Percentiles rank a stretch among this genome's conserved stretches.
These are phyloP conservation scores for Globisporangium cederbergense DNA, from an alignment of 352 stramenopile species.

Conservation along the genomic window DNA sequence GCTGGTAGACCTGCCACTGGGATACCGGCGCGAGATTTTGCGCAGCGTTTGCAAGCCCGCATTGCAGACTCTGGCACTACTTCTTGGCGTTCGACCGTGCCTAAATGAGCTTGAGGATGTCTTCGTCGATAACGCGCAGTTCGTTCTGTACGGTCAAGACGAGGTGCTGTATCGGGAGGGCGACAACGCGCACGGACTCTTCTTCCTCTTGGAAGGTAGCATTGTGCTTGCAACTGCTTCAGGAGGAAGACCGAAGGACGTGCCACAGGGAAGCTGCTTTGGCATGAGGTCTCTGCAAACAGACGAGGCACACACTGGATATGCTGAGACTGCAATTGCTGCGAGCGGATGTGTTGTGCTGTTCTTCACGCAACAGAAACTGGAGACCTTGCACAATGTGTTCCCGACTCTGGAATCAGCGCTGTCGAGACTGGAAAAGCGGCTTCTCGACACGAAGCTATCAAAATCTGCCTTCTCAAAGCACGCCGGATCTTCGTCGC, in stretches of 20 bases:
- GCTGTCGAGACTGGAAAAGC: conserved; percentile 24
- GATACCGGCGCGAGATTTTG: conserved; percentile 34
- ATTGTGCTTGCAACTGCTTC: conserved; percentile 14
- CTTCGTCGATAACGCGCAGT: conserved; percentile 33
- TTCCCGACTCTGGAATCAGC: conserved; percentile 23
- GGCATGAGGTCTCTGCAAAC: conserved; percentile 23
- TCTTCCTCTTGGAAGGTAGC: conserved; percentile 31
- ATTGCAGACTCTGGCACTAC: conserved; percentile 29
- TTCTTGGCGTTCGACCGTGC: conserved; percentile 20
- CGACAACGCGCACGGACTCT: conserved; percentile 31
- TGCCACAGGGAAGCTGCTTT: conserved; percentile 34
- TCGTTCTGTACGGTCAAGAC: conserved; percentile 38
- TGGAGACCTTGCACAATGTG: conserved; percentile 23
- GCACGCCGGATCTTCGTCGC: neutral
- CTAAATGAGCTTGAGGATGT: conserved; percentile 31
- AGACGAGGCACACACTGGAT: conserved; percentile 19
- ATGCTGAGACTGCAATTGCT: conserved; percentile 30
- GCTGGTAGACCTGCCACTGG: conserved; percentile 29
- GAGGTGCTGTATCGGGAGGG: conserved; percentile 38
- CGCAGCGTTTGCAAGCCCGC: conserved; percentile 32
- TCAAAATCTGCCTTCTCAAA: conserved; percentile 21
- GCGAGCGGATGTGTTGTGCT: conserved; percentile 33
- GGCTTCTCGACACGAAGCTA: conserved; percentile 28
- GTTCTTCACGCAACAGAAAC: conserved; percentile 25
- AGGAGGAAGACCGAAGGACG: conserved; percentile 15